Evolutionary conservation across 2,329 filamentous ascomycete species (phyloP).

Genomic region (Rutstroemia sp.): DNA sequence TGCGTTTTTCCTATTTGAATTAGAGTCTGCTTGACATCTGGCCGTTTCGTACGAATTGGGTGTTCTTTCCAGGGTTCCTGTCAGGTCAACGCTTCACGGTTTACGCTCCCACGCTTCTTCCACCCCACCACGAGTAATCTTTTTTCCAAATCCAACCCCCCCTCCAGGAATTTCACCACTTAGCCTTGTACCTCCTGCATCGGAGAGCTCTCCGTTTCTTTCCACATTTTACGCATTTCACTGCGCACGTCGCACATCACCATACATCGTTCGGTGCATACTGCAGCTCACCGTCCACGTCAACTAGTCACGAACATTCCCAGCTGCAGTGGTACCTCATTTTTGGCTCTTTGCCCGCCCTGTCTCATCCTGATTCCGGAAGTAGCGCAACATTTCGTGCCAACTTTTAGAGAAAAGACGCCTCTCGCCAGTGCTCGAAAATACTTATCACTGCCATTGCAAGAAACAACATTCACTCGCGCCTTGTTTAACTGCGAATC

Average conservation of each 20-base stretch:
- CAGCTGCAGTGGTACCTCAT: constrained; percentile 27
- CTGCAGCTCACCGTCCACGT: constrained; percentile 23
- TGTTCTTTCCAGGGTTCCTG: no score
- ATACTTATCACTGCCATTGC: constrained; percentile 2
- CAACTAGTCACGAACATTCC: constrained; percentile 22
- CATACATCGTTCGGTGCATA: constrained; percentile 12
- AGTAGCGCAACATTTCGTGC: constrained; percentile 15
- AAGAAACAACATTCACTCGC: not conserved
- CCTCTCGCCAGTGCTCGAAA: constrained; percentile 3
- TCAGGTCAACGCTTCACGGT: no score
- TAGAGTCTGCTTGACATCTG: no score
- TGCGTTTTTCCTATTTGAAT: no score
- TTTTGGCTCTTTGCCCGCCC: constrained; percentile 19
- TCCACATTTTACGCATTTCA: constrained; percentile 1
- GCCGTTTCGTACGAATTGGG: no score
- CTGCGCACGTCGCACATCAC: constrained; percentile 19
- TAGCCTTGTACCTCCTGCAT: constrained; percentile 1
- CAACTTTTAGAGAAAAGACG: constrained; percentile 1
- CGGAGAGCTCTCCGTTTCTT: constrained; percentile 1
- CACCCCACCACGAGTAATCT: constrained; percentile 5
- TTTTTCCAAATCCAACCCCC: constrained; percentile 1
- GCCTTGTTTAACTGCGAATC: not conserved
- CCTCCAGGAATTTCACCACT: not conserved
- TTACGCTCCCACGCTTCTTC: not conserved
- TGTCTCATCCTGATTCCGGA: constrained; percentile 18